Evolutionary conservation across 169 alveolate genomes (phyloP), one percentile per base, ranked within the genome.

Genomic region (Eimeria zaria): DNA sequence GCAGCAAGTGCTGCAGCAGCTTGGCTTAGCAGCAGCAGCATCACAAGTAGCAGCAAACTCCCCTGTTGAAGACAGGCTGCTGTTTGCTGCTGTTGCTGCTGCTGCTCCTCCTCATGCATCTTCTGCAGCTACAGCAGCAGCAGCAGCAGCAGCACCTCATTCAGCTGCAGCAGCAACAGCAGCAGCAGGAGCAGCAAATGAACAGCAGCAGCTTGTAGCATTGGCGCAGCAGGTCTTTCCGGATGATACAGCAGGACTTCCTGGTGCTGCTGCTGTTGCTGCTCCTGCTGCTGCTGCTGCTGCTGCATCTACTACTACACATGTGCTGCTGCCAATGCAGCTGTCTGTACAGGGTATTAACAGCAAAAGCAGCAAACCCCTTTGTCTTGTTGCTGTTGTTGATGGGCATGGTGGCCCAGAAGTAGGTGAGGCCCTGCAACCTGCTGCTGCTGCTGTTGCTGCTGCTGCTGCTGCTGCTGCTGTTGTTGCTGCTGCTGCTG

Each of bases 401-500:
- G 87, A 64, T n/a, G 83, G 85, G 11, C 83, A 89, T 33, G 87
- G 95, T 2, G 85, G 95, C 30, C 83, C 95, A 16, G 78, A 89
- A 0, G 87, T 60, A 5, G 85, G 85, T 89, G 71, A 89, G 95
- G n/a, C n/a, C n/a, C 71, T 30, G 62, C 88, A 24, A 12, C 5
- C 62, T 46, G n/a, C 64, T 78, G 88, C 88, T 81, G 73, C 64
- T 27, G 41, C 71, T 46, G 69, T 73, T 51, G 64, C 90, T 80
- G 67, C 89, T 39, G 12, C 67, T 39, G 64, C 64, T 22, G 27
- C 60, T 80, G 58, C 69, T 39, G 89, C 89, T 8, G 62, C 89
- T 14, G 60, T 7, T 80, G 89, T 2, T 41, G 62, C 89, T 80
- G 89, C 89, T 22, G 24, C 24, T 48, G 91, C 74, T 8, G 71